Conservation (phyloP, 2,329 filamentous ascomycete species). For the Fusarium fujikuroi region DNA sequence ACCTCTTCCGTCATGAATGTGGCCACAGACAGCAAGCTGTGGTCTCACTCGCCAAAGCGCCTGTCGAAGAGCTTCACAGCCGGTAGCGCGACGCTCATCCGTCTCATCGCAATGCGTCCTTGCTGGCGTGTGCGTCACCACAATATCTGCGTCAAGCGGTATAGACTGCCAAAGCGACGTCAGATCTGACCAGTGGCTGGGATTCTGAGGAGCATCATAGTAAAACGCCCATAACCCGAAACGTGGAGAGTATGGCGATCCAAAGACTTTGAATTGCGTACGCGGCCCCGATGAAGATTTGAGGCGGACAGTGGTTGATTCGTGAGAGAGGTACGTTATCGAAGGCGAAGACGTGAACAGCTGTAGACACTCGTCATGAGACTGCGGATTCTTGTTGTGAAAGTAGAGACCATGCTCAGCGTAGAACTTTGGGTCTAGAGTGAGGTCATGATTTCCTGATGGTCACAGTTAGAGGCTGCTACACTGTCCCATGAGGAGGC, state of each 20-base stretch:
- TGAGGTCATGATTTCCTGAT: conserved; percentile 80
- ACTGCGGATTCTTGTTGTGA: conserved; percentile 67
- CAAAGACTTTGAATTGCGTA: conserved; percentile 74
- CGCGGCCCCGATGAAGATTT: conserved; percentile 62
- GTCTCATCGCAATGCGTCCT: conserved; percentile 67
- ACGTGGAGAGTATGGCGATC: conserved; percentile 73
- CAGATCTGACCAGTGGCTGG: conserved; percentile 32
- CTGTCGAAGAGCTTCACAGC: conserved; percentile 69
- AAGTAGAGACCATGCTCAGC: conserved; percentile 61
- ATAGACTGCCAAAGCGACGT: conserved; percentile 69
- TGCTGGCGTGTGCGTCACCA: conserved; percentile 78
- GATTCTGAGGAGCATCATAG: conserved; percentile 56
- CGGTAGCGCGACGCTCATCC: conserved; percentile 54
- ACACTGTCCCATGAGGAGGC: neutral
- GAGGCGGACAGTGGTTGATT: conserved; percentile 65
- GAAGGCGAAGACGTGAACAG: conserved; percentile 64
- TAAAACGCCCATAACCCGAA: conserved; percentile 73
- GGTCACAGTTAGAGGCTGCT: conserved; percentile 14
- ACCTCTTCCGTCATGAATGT: conserved; percentile 76
- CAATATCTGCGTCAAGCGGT: conserved; percentile 69
- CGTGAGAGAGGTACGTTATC: conserved; percentile 74
- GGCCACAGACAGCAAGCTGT: conserved; percentile 74
- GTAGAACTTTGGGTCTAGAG: conserved; percentile 73
- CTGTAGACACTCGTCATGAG: conserved; percentile 62
- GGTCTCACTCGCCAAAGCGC: conserved; percentile 71